Evolutionary conservation across 306 rosid genomes (phyloP), one percentile per base, ranked within the genome.

Genomic region (Casuarina equisetifolia): DNA sequence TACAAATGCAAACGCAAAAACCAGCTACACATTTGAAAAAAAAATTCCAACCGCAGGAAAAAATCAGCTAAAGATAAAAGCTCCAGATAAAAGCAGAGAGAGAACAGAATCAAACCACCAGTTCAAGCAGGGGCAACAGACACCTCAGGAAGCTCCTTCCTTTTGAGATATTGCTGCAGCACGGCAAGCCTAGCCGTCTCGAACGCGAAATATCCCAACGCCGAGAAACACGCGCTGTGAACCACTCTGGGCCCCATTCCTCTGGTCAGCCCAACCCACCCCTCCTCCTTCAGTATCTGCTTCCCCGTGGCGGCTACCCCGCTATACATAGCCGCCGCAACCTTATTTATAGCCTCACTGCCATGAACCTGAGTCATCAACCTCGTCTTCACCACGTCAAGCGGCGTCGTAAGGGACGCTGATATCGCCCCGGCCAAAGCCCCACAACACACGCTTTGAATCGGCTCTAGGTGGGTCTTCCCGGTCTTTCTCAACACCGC

Each of bases 201-300:
- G 39, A 95, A 95, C 0, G 97, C 97, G 74, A 95, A 95, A 83
- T 91, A 95, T 0, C 99, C 99, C 80, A 95, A 75, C 0, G 99
- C 97, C 0, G 98, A 91, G 75, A 92, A 95, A 73, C 99, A 91
- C 46, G 97, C 97, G 70, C 97, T 89, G 66, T 95, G 97, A 69
- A 95, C 81, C 79, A 95, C 94, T 77, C 99, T 74, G 3, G 97
- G 99, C 32, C 99, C 99, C 92, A 92, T 90, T 13, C 99, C 99
- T 15, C 96, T 81, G 0, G 91, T 92, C 4, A 95, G 72, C 17
- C 98, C 98, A 67, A 92, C 72, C 96, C 88, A 86, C 19, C 98
- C 96, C 79, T 95, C 98, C 10, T 95, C 97, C 77, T 10, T 85
- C 77, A 95, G 39, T 68, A 95, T 95, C 75, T 79, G 85, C 88